Evolutionary conservation across 352 stramenopile genomes (phyloP).

Genomic region (Albugo candida): DNA sequence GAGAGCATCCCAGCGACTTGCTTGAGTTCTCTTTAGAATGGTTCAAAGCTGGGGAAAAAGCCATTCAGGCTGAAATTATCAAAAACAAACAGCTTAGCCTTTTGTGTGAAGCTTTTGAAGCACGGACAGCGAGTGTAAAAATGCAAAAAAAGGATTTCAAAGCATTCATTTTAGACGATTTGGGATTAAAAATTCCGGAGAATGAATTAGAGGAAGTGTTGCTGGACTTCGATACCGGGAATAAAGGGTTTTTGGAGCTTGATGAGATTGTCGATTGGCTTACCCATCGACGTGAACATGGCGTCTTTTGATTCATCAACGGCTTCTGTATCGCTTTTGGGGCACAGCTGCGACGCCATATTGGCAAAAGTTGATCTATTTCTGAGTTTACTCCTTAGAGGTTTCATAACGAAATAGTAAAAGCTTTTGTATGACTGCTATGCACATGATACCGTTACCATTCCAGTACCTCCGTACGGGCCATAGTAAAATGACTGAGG

Average conservation of each 20-base stretch:
- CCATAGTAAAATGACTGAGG: conserved; percentile 60
- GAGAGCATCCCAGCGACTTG: conserved; percentile 51
- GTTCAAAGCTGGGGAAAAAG: conserved; percentile 36
- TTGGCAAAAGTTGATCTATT: no score
- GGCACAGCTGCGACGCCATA: no score
- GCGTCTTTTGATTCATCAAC: no score
- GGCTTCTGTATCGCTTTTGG: no score
- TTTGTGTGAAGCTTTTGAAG: no score
- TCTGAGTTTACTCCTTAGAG: no score
- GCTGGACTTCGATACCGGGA: conserved; percentile 46
- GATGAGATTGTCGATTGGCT: conserved; percentile 68
- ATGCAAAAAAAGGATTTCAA: conserved; percentile 22
- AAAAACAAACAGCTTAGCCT: no score
- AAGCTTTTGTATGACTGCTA: no score
- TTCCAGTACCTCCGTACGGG: conserved; percentile 51
- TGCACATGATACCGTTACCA: conserved; percentile 15
- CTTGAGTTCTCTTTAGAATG: conserved; percentile 66
- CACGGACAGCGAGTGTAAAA: no score
- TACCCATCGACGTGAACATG: no score
- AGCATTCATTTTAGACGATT: conserved; percentile 41
- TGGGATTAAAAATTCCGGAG: conserved; percentile 30
- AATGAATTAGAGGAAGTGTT: conserved; percentile 45
- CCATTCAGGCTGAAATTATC: conserved; percentile 5
- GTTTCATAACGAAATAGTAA: no score
- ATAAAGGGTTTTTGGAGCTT: conserved; percentile 65